A percentile compares a stretch with the other conserved stretches of the same genome.
Evolutionary conservation across 2,329 filamentous ascomycete species (phyloP).

Genomic region (Curvularia lunata): DNA sequence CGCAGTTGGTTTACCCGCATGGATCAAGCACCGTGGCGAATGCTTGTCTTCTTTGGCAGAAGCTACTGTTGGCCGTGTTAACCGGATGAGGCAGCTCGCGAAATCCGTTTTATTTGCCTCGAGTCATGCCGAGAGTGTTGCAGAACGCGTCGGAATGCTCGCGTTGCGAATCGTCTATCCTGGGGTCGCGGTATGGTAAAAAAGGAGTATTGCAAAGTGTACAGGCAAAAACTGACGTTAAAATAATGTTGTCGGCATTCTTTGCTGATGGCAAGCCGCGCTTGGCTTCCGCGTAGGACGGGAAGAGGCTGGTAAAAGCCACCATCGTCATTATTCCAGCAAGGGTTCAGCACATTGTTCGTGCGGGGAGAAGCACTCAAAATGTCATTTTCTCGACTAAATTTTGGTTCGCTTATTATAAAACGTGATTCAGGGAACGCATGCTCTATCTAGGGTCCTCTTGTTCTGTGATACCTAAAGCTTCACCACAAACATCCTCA

Average conservation of each 20-base stretch:
- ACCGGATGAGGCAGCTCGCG: constrained; percentile 29
- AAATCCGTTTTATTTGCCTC: neutral
- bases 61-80: constrained; percentile 23
- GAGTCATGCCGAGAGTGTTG: neutral
- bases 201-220: neutral
- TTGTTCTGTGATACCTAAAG: neutral
- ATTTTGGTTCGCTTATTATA: neutral
- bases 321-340: neutral
- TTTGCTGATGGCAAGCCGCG: neutral
- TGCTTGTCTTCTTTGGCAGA: constrained; percentile 30
- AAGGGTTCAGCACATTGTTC: neutral
- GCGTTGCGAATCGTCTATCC: neutral
- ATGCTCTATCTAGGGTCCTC: neutral
- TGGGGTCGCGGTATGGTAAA: neutral
- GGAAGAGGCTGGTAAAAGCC: neutral
- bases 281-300: neutral
- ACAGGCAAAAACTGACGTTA: neutral
- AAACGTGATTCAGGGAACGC: neutral
- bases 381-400: neutral
- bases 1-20: neutral
- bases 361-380: neutral
- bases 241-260: neutral
- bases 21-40: constrained; percentile 30
- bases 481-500: neutral
- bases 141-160: neutral